Evolutionary conservation across 192 early-diverging fungal species (phyloP).

Genomic region (Polychytrium aggregatum): DNA sequence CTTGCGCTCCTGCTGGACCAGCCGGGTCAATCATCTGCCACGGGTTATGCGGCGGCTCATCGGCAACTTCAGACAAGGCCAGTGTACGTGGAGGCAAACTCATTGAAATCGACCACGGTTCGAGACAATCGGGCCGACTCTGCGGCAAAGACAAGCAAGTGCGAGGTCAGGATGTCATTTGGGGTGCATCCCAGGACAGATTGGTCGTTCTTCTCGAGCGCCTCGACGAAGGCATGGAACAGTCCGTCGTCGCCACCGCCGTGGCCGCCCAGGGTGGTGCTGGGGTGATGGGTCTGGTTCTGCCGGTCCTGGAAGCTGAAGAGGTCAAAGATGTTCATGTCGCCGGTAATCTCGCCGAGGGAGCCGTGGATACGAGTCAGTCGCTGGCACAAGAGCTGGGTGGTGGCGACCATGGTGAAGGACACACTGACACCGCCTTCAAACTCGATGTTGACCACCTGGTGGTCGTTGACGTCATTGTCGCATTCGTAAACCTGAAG

Average conservation of each 20-base stretch:
- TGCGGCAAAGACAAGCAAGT: constrained; percentile 35
- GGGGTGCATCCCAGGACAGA: constrained; percentile 18
- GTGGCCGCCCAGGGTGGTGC: constrained; percentile 17
- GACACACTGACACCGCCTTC: constrained; percentile 34
- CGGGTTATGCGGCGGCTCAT: too few species aligned
- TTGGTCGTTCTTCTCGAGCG: constrained; percentile 15
- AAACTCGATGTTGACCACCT: constrained; percentile 48
- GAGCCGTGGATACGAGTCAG: constrained; percentile 43
- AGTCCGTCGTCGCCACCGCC: constrained; percentile 37
- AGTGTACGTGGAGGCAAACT: too few species aligned
- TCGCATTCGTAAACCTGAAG: constrained; percentile 55
- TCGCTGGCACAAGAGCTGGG: constrained; percentile 37
- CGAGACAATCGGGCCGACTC: constrained; percentile 28
- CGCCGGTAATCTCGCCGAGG: constrained; percentile 38
- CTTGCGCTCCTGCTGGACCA: too few species aligned
- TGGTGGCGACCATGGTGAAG: constrained; percentile 48
- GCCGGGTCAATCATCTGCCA: too few species aligned
- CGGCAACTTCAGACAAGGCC: too few species aligned
- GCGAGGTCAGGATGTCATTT: constrained; percentile 21
- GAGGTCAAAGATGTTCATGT: constrained; percentile 31
- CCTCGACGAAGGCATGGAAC: constrained; percentile 23
- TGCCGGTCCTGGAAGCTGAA: constrained; percentile 31
- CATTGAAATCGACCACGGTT: constrained; percentile 22
- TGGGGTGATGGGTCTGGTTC: constrained; percentile 13
- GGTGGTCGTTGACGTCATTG: constrained; percentile 61